Base-by-base conservation (phyloP, 1,284 basidiomycete species). In the Cerrena zonata region DNA sequence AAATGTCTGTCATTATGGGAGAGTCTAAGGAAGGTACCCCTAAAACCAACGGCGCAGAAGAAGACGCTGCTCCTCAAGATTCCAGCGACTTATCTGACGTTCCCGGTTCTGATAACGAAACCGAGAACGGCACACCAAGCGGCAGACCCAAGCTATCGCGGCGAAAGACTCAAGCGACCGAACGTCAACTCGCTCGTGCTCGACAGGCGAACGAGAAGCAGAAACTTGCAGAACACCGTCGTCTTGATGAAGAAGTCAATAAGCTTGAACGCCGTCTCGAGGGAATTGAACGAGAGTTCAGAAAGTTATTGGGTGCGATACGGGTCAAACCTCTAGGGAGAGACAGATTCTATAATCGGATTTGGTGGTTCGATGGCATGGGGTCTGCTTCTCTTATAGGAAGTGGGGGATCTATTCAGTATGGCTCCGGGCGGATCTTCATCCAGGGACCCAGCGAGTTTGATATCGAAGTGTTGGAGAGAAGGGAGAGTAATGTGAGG, bases 301-400 rank as follows among this genome's bases (percentile, higher is more conserved):
- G 95, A 53, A 86, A 91, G 61, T 76, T 91, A 52, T 73, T 91
- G 26, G 89, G 89, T 51, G 84, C 86, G 5, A 79, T 94, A 38
- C 80, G 95, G 43, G 83, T 91, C 40, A 88, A 89, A 59, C 92
- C 94, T 1, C 62, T 99, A 43, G 95, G 96, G 2, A 78, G 81
- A 56, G 96, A 99, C 66, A 78, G 95, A 49, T 99, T 97, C 69
- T 86, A 90, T 62, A 95, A 96, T 67, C 84, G 89, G 27, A 79
- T 97, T 55, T 99, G 94, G 94, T 99, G 95, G 95, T 91, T 98
- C 65, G 95, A 99, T 69, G 95, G 96, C 2, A 82, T 95, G 71
- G 95, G 96, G 2, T 82, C 83, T 1, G 86, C 86, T 49, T 84
- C 85, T 25, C 69, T 95, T 37, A 70, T 92, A 47, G 83, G 80